Base-by-base conservation (phyloP, 768 basidiomycete species). In the Glaciozyma martinii region DNA sequence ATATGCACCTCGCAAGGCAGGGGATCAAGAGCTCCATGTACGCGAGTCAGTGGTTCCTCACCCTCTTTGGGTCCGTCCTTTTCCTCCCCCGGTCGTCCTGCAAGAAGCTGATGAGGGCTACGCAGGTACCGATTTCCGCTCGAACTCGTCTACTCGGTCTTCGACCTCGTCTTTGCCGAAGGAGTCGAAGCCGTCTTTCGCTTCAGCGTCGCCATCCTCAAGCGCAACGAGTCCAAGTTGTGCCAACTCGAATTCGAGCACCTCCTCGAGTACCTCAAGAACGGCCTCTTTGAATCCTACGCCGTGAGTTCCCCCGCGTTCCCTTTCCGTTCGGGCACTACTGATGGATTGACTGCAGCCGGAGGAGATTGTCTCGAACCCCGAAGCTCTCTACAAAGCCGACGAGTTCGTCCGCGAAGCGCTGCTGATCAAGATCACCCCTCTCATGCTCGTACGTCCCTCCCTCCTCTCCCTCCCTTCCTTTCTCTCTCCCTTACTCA, bases 11-110 rank as follows among this genome's bases (percentile, higher is more conserved):
- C 73, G 77, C 94, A 37, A 84, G 93, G 37, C 89, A 95, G 77
- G 94, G 93, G 37, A 80, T 98, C 74, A 98, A 97, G 76, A 92
- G 90, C 54, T 93, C 88, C 78, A 98, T 99, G 92, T 98, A 88
- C 75, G 94, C 90, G 73, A 91, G 90, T 19, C 95, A 98, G 70
- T 99, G 95, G 95, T 97, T 98, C 77, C 80, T 99, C 75, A 98
- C 95, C 0, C 78, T 99, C 75, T 98, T 98, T 79, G 89, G 90
- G 74, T 97, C 25, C 19, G 65, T 59, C 33, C 10, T 29, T 25
- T n/a, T 2, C 12, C 94, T 77, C 84, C 90, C 87, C 73, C 72
- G 82, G 74, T 19, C 9, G 27, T 15, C 29, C 3, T n/a, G 49
- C 49, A 27, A 15, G n/a, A 27, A 7, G 27, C 49, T 50, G 27